Evolutionary conservation across 192 early-diverging fungal genomes (phyloP).

Genomic region (Backusella westeae): DNA sequence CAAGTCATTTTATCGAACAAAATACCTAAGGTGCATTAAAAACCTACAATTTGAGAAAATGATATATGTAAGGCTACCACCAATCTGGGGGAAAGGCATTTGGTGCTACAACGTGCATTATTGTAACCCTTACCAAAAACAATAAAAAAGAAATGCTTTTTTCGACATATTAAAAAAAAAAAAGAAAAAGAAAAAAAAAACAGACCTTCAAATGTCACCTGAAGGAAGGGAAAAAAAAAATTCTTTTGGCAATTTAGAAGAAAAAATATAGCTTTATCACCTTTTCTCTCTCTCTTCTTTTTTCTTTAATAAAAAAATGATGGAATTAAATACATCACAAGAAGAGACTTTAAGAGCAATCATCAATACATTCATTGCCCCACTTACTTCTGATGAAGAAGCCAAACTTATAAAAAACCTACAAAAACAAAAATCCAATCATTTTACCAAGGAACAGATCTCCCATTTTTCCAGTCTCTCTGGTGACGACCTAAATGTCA

Average conservation of each 20-base stretch:
- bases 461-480: background rate
- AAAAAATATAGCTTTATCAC: background rate
- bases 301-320: background rate
- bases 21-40: background rate
- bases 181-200: background rate
- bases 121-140: background rate
- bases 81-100: background rate
- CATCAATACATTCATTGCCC: conserved; percentile 46
- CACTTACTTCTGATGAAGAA: conserved; percentile 35
- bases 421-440: background rate
- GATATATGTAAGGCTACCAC: background rate
- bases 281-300: background rate
- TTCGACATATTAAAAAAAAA: background rate
- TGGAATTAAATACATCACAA: background rate
- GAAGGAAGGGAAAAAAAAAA: background rate
- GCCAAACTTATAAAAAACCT: background rate
- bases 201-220: background rate
- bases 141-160: background rate
- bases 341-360: conserved; percentile 39
- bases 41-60: background rate
- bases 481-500: background rate
- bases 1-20: background rate
- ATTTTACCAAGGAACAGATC: background rate
- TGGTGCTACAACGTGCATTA: background rate
- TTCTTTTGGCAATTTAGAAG: too few relatives aligned